Conservation (phyloP, 192 early-diverging fungal genomes). For the Entophlyctis luteolus region DNA sequence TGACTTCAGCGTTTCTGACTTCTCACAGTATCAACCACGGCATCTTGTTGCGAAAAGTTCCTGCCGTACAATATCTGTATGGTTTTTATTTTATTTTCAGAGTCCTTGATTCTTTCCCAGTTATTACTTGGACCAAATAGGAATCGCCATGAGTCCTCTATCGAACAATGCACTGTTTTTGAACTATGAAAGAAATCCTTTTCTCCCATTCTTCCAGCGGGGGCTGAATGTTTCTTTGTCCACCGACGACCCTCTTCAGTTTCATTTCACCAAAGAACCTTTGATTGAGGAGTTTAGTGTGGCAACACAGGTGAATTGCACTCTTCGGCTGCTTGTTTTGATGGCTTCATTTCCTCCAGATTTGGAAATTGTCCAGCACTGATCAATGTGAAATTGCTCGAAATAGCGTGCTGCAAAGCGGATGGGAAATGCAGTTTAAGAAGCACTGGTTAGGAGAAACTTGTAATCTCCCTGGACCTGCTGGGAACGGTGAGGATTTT, state of each 20-base stretch:
- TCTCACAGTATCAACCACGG: constrained; percentile 87
- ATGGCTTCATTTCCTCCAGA: constrained; percentile 41
- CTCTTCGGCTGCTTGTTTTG: neutral
- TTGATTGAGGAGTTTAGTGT: constrained; percentile 96
- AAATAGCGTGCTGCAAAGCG: constrained; percentile 84
- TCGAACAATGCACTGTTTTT: constrained; percentile 96
- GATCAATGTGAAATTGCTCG: constrained; percentile 95
- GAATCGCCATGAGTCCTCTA: constrained; percentile 93
- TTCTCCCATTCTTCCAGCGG: constrained; percentile 85
- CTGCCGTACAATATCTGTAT: constrained; percentile 84
- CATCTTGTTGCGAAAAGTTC: constrained; percentile 88
- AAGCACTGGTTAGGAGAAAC: constrained; percentile 82
- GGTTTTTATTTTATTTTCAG: constrained; percentile 6
- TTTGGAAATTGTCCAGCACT: constrained; percentile 85
- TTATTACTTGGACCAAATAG: constrained; percentile 91
- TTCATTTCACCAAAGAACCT: constrained; percentile 95
- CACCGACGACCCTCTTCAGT: constrained; percentile 93
- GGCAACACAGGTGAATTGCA: constrained; percentile 68
- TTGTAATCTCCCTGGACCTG: constrained; percentile 71
- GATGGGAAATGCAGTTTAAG: constrained; percentile 85
- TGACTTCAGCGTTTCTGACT: constrained; percentile 83
- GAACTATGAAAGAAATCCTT: constrained; percentile 88
- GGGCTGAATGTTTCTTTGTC: constrained; percentile 91
- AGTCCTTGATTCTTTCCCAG: neutral
- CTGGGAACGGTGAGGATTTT: constrained; percentile 60